Evolutionary conservation across 2,329 filamentous ascomycete genomes (phyloP), one percentile per base, ranked within the genome.

Genomic region (Microsporum canis): DNA sequence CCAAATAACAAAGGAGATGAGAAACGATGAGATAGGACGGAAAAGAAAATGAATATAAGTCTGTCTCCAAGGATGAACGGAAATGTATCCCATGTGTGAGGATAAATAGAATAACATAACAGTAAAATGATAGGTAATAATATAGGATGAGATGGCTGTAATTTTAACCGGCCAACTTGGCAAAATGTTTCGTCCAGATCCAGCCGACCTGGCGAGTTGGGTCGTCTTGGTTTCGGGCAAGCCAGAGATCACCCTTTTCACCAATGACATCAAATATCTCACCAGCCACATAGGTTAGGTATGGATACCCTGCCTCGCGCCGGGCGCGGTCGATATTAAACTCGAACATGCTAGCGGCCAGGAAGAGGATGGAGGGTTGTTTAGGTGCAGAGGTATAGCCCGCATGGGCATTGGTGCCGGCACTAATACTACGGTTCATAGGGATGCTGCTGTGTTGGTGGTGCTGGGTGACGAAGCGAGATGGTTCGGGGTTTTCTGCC

Each of bases 171-270:
- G 63, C 63, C 33, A 83, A 70, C 60, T 79, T 79, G 47, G 88
- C 88, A 79, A 99, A 99, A 77, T 99, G 94, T 74, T 96, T 96
- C 69, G 91, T 95, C 94, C 94, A 99, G 69, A 99, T 96, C 94
- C 94, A 99, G 58, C 94, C 94, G 38, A 97, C 86, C 65, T 85
- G 82, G 65, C 88, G 83, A 8, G 79, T 80, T 1, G 84, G 78
- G 73, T 99, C 94, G 70, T 99, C 94, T 76, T 99, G 94, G 71
- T 99, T 99, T 74, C 90, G 90, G 59, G 94, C 94, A 61, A 99
- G 84, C 94, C 94, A 99, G 57, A 97, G 82, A 78, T 99, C 94
- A 65, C 94, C 94, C 73, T 96, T 96, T 74, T 96, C 91, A 34
- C 88, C 94, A 70, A 99, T 90, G 59, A 99, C 88, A 76, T 92